A percentile compares a stretch with the other conserved stretches of the same genome.
phyloP scores from a whole-genome alignment of 2,329 filamentous ascomycete species.

The Ilyonectria destructans region DNA sequence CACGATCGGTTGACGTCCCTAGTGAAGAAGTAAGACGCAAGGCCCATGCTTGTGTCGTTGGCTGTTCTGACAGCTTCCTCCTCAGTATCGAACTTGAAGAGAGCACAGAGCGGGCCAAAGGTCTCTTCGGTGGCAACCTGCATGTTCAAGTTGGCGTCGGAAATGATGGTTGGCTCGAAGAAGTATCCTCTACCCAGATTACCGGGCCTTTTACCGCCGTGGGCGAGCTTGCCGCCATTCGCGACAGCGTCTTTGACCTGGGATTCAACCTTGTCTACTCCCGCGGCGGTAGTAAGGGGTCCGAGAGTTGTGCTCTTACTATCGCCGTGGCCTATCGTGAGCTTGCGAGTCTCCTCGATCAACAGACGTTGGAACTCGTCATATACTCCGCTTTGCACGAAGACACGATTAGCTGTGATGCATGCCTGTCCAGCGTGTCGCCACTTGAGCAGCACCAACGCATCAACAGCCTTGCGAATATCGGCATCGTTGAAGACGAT shows the following conservation, averaged over 20 bases:
- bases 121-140: constrained; percentile 72
- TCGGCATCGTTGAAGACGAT: too few species aligned
- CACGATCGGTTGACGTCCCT: constrained; percentile 7
- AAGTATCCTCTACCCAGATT: constrained; percentile 77
- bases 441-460: constrained; percentile 74
- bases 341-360: background rate
- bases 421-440: constrained; percentile 81
- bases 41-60: constrained; percentile 55
- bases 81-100: constrained; percentile 78
- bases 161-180: constrained; percentile 78
- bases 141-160: constrained; percentile 73
- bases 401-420: constrained; percentile 74
- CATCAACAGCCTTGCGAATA: constrained; percentile 68
- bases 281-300: constrained; percentile 68
- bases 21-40: constrained; percentile 20
- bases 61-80: constrained; percentile 74
- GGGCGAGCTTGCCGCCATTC: constrained; percentile 74
- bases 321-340: background rate
- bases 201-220: constrained; percentile 75
- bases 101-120: constrained; percentile 76
- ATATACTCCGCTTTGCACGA: constrained; percentile 73
- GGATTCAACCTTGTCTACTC: constrained; percentile 72
- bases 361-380: constrained; percentile 53
- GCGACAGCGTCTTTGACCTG: constrained; percentile 77
- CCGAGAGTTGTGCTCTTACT: constrained; percentile 52